Base-by-base conservation (phyloP, 2,329 filamentous ascomycete genomes). In the Pseudogymnoascus verrucosus region DNA sequence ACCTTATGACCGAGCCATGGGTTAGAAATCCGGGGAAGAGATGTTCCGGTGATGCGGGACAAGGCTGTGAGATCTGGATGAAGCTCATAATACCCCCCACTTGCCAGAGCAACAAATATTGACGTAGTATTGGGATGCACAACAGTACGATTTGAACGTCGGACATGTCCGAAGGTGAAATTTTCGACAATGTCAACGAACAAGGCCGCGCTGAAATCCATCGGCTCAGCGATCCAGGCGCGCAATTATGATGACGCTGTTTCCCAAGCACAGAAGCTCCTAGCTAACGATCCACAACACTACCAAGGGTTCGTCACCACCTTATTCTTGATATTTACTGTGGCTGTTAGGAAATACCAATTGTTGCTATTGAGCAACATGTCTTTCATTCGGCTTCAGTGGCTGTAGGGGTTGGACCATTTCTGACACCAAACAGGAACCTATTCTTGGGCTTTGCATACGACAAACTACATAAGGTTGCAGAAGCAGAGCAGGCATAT, bases 361-460 rank as follows among this genome's bases (percentile, higher is more conserved):
- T 36, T 62, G 8, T 36, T 36, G 59, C 66, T 10, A 44, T 47
- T 16, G 21, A 36, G 21, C 62, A 62, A 10, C 21, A 12, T 23
- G 12, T 28, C n/a, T 63, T 19, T 21, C 14, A 34, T 14, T 23
- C 14, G 37, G 31, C 31, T 7, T n/a, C 11, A 14, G 31, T 60
- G 26, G 11, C 16, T 40, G 34, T 26, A 7, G 10, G 12, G 12
- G n/a, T 8, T 2, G 19, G 1, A 4, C 34, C 57, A 16, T 28
- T 11, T 57, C 61, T 37, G 6, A 44, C 40, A 51, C 59, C 23
- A 54, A 36, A 16, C 65, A 91, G 89, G 26, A 84, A 90, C 68
- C 82, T 98, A n/a, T 96, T 97, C 72, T 79, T 96, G 16, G 95
- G 91, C 1, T 91, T 96, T 74, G 89, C 90, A 1, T 80, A 89